Percentiles rank a stretch among this genome's conserved stretches.
These are phyloP conservation scores for Physaria fendleri DNA, from an alignment of 345 rosid genomes.

Conservation along the genomic window DNA sequence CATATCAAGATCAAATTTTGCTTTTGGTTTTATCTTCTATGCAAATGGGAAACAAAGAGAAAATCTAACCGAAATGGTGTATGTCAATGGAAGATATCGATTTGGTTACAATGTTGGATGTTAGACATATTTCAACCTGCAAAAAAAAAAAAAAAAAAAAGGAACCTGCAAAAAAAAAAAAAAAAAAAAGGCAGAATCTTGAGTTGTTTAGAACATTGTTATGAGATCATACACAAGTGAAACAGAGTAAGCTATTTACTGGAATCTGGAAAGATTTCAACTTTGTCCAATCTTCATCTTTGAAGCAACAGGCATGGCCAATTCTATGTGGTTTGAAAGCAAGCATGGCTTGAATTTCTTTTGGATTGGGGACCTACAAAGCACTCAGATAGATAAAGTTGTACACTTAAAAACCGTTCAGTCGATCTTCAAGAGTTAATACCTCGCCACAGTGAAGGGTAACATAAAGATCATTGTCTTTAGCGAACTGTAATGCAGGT, in stretches of 20 bases:
- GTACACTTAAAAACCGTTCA: constrained; percentile 11
- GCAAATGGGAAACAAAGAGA: background rate
- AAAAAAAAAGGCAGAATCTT: too few relatives aligned
- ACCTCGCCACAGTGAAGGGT: constrained; percentile 99
- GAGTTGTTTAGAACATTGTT: background rate
- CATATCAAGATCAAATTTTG: background rate
- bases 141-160: constrained; percentile 1
- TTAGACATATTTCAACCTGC: constrained; percentile 98
- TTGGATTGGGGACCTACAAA: constrained; percentile 73
- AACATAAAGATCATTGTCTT: constrained; percentile 62
- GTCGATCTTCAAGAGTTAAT: background rate
- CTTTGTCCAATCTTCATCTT: constrained; percentile 52
- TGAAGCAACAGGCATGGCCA: constrained; percentile 83
- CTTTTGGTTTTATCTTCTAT: background rate
- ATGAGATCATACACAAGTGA: background rate
- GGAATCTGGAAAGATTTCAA: constrained; percentile 64
- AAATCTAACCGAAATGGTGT: constrained; percentile 78
- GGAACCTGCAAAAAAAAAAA: constrained; percentile 60
- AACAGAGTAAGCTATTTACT: constrained; percentile 26
- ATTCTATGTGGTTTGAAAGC: constrained; percentile 79
- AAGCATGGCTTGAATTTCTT: constrained; percentile 78
- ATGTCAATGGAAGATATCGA: constrained; percentile 74
- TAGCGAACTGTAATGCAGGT: constrained; percentile 71
- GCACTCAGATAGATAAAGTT: constrained; percentile 52
- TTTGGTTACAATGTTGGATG: constrained; percentile 81